phyloP scores from a whole-genome alignment of 2,329 filamentous ascomycete genomes.

The Fusarium sublunatum region DNA sequence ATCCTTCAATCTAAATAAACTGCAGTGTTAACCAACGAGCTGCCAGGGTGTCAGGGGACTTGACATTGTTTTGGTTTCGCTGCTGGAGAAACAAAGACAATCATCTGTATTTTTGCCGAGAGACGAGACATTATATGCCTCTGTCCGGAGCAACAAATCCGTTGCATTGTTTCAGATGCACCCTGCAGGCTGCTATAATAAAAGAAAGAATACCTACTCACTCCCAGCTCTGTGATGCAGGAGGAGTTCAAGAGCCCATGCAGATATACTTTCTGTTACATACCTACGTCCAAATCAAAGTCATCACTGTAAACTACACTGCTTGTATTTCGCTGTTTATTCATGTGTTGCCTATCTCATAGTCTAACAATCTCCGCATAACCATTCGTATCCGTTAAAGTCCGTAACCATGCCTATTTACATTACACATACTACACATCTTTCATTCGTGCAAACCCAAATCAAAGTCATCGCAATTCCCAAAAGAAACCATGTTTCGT shows the following conservation, averaged over 20 bases:
- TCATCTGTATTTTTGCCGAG: background rate
- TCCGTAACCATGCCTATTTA: conserved; percentile 35
- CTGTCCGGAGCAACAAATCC: conserved; percentile 3
- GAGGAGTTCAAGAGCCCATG: no score
- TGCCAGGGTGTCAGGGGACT: background rate
- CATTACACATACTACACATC: conserved; percentile 26
- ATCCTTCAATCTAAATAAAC: conserved; percentile 1
- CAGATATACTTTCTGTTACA: no score
- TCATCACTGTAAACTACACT: background rate
- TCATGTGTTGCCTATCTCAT: conserved; percentile 18
- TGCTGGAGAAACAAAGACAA: conserved; percentile 8
- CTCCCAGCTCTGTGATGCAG: no score
- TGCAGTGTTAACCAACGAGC: background rate
- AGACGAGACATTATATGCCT: background rate
- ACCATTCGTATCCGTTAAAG: conserved; percentile 28
- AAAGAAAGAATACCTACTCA: no score
- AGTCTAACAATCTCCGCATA: conserved; percentile 29
- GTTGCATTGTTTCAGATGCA: background rate
- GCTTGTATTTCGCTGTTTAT: conserved; percentile 10
- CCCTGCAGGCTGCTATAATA: no score
- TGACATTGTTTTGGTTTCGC: background rate
- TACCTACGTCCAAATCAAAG: no score
- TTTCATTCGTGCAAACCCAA: conserved; percentile 9
- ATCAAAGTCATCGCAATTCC: background rate
- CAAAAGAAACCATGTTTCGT: conserved; percentile 4